These are phyloP conservation scores for Lecanicillium sp. DNA, from an alignment of 2,329 filamentous ascomycete species.

Conservation along the genomic window DNA sequence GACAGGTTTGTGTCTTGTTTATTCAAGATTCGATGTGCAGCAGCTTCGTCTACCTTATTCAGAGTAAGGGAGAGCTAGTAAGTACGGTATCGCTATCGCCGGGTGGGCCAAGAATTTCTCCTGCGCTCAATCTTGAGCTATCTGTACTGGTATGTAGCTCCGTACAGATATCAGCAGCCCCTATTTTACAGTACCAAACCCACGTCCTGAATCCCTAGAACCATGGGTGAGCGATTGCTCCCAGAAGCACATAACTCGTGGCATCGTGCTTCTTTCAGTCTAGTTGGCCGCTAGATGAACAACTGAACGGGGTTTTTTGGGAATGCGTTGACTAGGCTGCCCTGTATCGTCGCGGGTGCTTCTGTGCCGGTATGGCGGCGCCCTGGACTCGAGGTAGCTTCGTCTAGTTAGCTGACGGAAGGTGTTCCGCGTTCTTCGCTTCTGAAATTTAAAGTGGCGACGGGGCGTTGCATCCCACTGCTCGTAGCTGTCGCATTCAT, in stretches of 20 bases:
- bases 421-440: background rate
- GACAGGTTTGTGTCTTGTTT: too few species aligned
- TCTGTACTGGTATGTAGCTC: background rate
- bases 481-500: background rate
- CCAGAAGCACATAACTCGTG: background rate
- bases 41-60: too few species aligned
- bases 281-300: background rate
- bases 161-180: background rate
- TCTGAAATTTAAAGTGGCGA: too few species aligned
- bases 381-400: background rate
- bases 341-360: too few species aligned
- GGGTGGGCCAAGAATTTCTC: background rate
- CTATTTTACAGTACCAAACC: background rate
- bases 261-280: background rate
- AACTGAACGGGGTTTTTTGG: background rate
- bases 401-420: slow-evolving; percentile 11
- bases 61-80: too few species aligned
- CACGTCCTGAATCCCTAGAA: background rate
- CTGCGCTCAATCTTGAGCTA: background rate
- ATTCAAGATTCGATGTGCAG: background rate
- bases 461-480: background rate
- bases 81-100: too few species aligned
- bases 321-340: too few species aligned
- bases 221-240: background rate
- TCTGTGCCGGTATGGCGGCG: background rate